phyloP scores from a whole-genome alignment of 225 moss, liverwort and hornwort species.

The Antitrichia curtipendula region DNA sequence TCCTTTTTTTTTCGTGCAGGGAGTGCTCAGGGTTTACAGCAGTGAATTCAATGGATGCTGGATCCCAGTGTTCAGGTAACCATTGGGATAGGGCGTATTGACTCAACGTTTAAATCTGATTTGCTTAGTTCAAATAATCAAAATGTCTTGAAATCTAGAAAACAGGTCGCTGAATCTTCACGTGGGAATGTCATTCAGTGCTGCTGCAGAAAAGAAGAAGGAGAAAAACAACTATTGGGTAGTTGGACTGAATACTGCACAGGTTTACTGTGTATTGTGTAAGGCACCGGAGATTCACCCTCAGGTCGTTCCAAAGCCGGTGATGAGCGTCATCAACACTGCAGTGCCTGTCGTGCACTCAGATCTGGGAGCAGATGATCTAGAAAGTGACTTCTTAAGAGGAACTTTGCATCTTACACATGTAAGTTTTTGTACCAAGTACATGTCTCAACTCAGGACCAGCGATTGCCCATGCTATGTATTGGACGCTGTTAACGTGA shows the following conservation, averaged over 20 bases:
- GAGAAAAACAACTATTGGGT: slow-evolving; percentile 57
- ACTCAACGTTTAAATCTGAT: background rate
- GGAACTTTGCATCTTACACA: slow-evolving; percentile 56
- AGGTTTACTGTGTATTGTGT: slow-evolving; percentile 73
- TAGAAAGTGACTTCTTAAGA: slow-evolving; percentile 70
- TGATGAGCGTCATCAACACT: slow-evolving; percentile 53
- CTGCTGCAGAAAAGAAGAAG: slow-evolving; percentile 47
- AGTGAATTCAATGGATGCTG: slow-evolving; percentile 69
- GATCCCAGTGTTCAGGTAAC: slow-evolving; percentile 79
- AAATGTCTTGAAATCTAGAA: no score
- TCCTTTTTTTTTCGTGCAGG: slow-evolving; percentile 15
- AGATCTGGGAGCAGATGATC: slow-evolving; percentile 74
- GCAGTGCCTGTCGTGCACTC: slow-evolving; percentile 74
- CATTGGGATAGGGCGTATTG: background rate
- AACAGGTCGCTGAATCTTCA: background rate
- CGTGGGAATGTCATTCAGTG: slow-evolving; percentile 18
- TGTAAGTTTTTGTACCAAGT: slow-evolving; percentile 14
- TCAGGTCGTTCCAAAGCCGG: slow-evolving; percentile 57
- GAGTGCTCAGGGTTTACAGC: slow-evolving; percentile 68
- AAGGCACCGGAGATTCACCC: slow-evolving; percentile 47
- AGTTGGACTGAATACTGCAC: slow-evolving; percentile 65
- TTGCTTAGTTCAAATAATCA: no score
- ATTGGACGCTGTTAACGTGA: background rate
- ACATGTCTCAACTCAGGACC: background rate
- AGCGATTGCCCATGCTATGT: background rate